phyloP scores from a whole-genome alignment of 108 stramenopile genomes.

The Pseudonitzschia delicatissima region DNA sequence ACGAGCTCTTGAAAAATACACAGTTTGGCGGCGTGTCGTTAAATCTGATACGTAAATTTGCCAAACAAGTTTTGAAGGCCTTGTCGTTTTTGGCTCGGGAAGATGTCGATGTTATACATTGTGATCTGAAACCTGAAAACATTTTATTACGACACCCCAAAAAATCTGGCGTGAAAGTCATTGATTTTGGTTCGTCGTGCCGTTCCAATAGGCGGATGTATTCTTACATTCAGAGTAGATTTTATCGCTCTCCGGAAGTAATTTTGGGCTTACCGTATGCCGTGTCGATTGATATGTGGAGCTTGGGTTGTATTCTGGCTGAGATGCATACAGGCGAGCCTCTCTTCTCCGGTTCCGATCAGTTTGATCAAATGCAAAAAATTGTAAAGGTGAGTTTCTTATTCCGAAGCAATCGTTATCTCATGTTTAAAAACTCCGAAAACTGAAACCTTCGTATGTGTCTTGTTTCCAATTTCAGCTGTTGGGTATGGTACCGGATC shows the following conservation, averaged over 20 bases:
- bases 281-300: slow-evolving; percentile 99
- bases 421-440: not conserved
- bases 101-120: slow-evolving; percentile 95
- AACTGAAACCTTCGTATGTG: not conserved
- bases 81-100: slow-evolving; percentile 84
- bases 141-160: slow-evolving; percentile 94
- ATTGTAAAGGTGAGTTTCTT: slow-evolving; percentile 81
- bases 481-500: slow-evolving; percentile 86
- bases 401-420: not conserved
- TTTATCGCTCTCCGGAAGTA: slow-evolving; percentile 98
- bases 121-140: slow-evolving; percentile 99
- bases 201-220: slow-evolving; percentile 89
- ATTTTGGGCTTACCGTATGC: slow-evolving; percentile 95
- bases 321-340: slow-evolving; percentile 99
- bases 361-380: slow-evolving; percentile 96
- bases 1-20: slow-evolving; percentile 95
- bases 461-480: slow-evolving; percentile 34
- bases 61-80: slow-evolving; percentile 93
- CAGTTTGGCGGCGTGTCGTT: slow-evolving; percentile 96
- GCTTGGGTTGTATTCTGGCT: slow-evolving; percentile 96
- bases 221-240: slow-evolving; percentile 98
- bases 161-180: slow-evolving; percentile 94
- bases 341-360: slow-evolving; percentile 94
- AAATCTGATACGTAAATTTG: slow-evolving; percentile 95
- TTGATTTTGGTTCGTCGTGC: slow-evolving; percentile 98